phyloP scores from a whole-genome alignment of 345 rosid genomes.

The Anacardium occidentale region DNA sequence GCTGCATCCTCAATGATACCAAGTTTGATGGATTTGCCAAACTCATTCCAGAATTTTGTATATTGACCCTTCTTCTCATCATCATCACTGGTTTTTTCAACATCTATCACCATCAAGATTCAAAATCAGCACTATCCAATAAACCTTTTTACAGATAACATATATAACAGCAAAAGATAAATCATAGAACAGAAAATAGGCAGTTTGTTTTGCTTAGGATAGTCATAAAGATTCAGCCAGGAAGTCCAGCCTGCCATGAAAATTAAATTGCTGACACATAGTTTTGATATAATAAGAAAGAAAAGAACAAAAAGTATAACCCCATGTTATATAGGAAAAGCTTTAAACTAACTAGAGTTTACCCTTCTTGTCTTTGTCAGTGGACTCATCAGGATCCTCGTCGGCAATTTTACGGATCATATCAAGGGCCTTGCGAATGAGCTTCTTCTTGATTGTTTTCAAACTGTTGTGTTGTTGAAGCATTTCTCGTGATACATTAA shows the following conservation, averaged over 20 bases:
- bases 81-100: conserved; percentile 57
- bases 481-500: conserved; percentile 97
- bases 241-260: background rate
- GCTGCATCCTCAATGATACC: conserved; percentile 95
- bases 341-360: conserved; percentile 10
- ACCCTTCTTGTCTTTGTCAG: conserved; percentile 81
- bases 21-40: conserved; percentile 94
- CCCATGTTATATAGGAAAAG: background rate
- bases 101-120: conserved; percentile 37
- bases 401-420: conserved; percentile 88
- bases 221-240: background rate
- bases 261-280: background rate
- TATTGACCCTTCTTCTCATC: conserved; percentile 92
- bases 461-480: conserved; percentile 94
- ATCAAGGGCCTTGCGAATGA: conserved; percentile 92
- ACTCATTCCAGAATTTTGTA: conserved; percentile 93
- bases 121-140: background rate
- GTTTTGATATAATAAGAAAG: background rate
- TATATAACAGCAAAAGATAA: background rate
- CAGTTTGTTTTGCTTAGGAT: background rate
- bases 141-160: background rate
- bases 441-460: conserved; percentile 96
- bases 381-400: conserved; percentile 84
- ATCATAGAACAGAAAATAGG: background rate
- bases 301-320: background rate